Base-by-base conservation (phyloP, 352 stramenopile species). In the Aphanomyces astaci region DNA sequence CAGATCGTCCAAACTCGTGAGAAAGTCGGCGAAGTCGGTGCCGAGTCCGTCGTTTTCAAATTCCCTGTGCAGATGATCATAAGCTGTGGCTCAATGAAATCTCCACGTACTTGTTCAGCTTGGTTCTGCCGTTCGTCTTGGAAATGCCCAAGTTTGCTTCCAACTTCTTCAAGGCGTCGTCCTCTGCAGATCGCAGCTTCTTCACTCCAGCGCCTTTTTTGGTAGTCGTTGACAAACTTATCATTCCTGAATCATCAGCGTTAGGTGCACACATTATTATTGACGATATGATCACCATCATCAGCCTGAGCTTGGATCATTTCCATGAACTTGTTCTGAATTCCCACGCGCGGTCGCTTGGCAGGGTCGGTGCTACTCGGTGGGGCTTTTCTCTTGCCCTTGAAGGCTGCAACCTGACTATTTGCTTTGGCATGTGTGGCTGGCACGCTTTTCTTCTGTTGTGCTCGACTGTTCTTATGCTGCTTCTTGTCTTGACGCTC, bases 311-410 rank as follows among this genome's bases (percentile, higher is more conserved):
- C 80, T 22, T 86, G 74, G 27, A 91, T 69, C 69, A 93, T 81
- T 73, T 91, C 80, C 53, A 89, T 81, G 73, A 93, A 93, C 55
- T 82, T 85, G 74, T 91, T 92, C 59, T 80, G 75, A 64, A 92
- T 62, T 63, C 28, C 59, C 17, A n/a, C 53, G 53, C n/a, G 28
- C 43, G 53, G 66, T 72, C 48, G 28, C 13, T 39, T 67, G 25
- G 36, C 28, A 17, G 55, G 25, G 63, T 15, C 56, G 63, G 71
- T 74, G 28, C 32, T 51, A 2, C 19, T 72, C 13, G 52, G 28
- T 48, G 48, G 28, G 66, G 70, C 28, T 2, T 40, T 36, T 48
- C 63, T 19, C 55, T 64, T 64, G 19, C 69, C 64, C 39, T 66
- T 62, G 62, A 33, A 60, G 25, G 60, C 56, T n/a, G 71, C 67